Evolutionary conservation across 108 stramenopile genomes (phyloP).

Genomic region (Stephanodiscus minutulus): DNA sequence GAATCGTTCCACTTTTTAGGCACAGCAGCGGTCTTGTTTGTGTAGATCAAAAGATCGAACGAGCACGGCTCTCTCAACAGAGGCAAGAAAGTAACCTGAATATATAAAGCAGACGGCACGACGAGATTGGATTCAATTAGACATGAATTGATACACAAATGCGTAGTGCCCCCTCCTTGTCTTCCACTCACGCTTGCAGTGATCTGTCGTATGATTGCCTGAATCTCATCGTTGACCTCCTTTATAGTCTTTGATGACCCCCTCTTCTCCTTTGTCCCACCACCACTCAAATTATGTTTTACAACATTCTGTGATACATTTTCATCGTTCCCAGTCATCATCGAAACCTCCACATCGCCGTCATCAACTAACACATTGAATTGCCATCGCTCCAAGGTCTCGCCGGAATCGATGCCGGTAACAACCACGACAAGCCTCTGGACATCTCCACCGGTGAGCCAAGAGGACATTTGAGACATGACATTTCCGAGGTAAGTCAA

Average conservation of each 20-base stretch:
- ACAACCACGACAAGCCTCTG: slow-evolving; percentile 97
- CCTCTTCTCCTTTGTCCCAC: slow-evolving; percentile 21
- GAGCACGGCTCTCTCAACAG: slow-evolving; percentile 96
- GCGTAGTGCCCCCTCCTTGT: neutral
- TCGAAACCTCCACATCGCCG: slow-evolving; percentile 29
- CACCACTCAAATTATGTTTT: slow-evolving; percentile 8
- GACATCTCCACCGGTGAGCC: slow-evolving; percentile 89
- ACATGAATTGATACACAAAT: neutral
- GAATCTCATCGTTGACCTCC: slow-evolving; percentile 96
- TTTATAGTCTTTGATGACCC: slow-evolving; percentile 73
- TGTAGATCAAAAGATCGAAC: slow-evolving; percentile 97
- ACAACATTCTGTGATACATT: slow-evolving; percentile 23
- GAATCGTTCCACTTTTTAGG: slow-evolving; percentile 96
- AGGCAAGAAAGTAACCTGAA: slow-evolving; percentile 93
- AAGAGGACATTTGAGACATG: slow-evolving; percentile 88
- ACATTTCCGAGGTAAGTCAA: slow-evolving; percentile 89
- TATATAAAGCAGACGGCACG: neutral
- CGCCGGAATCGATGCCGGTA: slow-evolving; percentile 90
- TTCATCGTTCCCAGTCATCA: slow-evolving; percentile 11
- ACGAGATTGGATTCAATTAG: neutral
- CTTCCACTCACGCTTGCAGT: slow-evolving; percentile 80
- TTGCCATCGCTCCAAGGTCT: slow-evolving; percentile 98
- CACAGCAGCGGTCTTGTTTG: slow-evolving; percentile 86
- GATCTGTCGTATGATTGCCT: slow-evolving; percentile 98
- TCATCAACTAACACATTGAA: slow-evolving; percentile 90